phyloP scores from a whole-genome alignment of 1,139 yeast species.

The Williopsis jadinii region DNA sequence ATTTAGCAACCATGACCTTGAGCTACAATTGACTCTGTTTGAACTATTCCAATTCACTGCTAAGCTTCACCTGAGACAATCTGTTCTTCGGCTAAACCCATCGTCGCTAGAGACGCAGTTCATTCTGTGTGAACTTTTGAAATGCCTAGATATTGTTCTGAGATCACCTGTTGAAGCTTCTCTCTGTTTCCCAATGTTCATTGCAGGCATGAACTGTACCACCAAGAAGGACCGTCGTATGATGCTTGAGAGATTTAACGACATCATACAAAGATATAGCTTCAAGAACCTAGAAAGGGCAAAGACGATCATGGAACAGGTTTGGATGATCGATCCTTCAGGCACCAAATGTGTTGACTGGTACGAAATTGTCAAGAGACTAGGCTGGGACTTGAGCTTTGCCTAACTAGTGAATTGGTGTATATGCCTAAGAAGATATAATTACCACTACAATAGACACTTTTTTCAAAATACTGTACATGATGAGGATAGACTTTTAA shows the following conservation, averaged over 20 bases:
- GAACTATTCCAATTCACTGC: constrained; percentile 70
- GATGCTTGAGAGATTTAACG: constrained; percentile 48
- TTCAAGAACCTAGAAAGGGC: constrained; percentile 64
- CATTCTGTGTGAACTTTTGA: constrained; percentile 45
- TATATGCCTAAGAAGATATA: no score
- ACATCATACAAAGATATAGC: constrained; percentile 51
- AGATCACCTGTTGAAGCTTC: constrained; percentile 68
- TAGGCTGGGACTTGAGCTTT: constrained; percentile 77
- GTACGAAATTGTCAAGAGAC: constrained; percentile 55
- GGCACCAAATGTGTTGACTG: constrained; percentile 54
- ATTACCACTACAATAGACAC: no score
- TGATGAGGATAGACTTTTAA: not conserved
- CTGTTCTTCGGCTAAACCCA: constrained; percentile 54
- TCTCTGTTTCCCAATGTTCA: constrained; percentile 67
- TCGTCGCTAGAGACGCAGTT: constrained; percentile 59
- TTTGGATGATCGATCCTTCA: constrained; percentile 42
- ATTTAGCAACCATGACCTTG: constrained; percentile 48
- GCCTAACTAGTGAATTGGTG: constrained; percentile 29
- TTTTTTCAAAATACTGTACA: no score
- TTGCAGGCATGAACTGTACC: constrained; percentile 67
- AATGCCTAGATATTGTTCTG: constrained; percentile 54
- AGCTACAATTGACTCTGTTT: constrained; percentile 62
- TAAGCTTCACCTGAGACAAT: constrained; percentile 58
- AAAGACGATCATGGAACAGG: constrained; percentile 49
- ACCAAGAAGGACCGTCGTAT: constrained; percentile 38